phyloP scores from a whole-genome alignment of 208 protist genomes.

The Porcisia hertigi region DNA sequence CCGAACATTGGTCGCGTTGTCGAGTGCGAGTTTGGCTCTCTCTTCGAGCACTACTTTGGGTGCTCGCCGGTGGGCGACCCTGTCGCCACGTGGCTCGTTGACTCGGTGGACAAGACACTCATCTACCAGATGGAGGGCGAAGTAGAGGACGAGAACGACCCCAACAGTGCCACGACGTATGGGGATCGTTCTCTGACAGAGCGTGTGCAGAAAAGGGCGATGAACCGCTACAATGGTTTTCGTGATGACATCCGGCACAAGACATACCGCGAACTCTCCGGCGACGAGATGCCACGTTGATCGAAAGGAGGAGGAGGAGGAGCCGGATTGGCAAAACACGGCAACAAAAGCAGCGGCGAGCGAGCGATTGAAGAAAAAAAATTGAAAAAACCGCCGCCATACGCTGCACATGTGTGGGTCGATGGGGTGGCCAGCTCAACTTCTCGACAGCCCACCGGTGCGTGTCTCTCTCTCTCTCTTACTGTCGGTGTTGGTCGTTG shows the following conservation, averaged over 20 bases:
- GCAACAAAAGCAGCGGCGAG: neutral
- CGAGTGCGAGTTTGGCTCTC: conserved; percentile 50
- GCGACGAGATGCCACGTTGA: conserved; percentile 69
- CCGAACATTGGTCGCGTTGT: conserved; percentile 59
- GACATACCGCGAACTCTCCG: conserved; percentile 77
- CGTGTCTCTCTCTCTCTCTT: neutral
- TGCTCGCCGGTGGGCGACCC: conserved; percentile 61
- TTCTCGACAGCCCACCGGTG: neutral
- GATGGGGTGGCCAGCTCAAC: neutral
- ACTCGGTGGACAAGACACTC: conserved; percentile 71
- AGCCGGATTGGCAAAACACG: too few relatives aligned
- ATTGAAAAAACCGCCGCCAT: too few relatives aligned
- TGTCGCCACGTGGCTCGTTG: conserved; percentile 74
- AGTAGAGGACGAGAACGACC: conserved; percentile 91
- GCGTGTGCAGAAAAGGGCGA: conserved; percentile 89
- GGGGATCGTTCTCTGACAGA: conserved; percentile 79
- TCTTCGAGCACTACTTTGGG: conserved; percentile 73
- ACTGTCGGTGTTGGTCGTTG: too few relatives aligned
- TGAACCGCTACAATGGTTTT: conserved; percentile 89
- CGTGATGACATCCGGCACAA: conserved; percentile 80
- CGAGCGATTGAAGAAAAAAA: neutral
- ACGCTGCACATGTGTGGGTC: too few relatives aligned
- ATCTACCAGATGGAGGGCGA: conserved; percentile 86
- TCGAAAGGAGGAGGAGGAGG: neutral
- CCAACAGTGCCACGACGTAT: conserved; percentile 85